phyloP scores from a whole-genome alignment of 2,329 filamentous ascomycete species.

The Neonectria coccinea region DNA sequence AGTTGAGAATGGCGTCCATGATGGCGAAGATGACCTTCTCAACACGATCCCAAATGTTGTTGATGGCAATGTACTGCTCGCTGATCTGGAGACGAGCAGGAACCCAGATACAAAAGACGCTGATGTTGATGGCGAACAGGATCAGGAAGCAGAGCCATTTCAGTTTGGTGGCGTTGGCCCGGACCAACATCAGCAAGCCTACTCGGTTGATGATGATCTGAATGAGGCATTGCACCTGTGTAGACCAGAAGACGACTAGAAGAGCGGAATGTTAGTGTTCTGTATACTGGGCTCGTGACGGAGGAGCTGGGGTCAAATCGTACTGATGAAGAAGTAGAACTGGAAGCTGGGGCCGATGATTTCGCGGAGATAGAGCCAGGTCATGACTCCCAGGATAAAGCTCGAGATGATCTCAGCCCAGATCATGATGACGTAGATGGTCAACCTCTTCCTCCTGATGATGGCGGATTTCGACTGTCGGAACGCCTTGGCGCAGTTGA shows the following conservation, averaged over 20 bases:
- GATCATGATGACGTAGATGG: constrained; percentile 36
- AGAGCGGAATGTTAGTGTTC: constrained; percentile 4
- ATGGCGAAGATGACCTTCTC: constrained; percentile 62
- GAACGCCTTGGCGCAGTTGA: constrained; percentile 41
- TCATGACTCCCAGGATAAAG: constrained; percentile 39
- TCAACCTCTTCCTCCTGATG: constrained; percentile 39
- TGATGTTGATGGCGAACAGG: constrained; percentile 60
- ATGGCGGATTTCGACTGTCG: constrained; percentile 35
- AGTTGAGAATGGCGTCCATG: constrained; percentile 60
- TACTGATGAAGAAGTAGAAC: constrained; percentile 46
- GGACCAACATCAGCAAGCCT: constrained; percentile 57
- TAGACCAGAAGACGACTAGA: constrained; percentile 47
- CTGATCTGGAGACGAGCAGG: constrained; percentile 58
- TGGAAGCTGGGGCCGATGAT: constrained; percentile 48
- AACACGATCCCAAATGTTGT: constrained; percentile 63
- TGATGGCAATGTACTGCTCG: constrained; percentile 54
- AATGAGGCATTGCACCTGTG: constrained; percentile 58
- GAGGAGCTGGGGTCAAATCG: constrained; percentile 32
- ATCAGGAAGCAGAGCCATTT: constrained; percentile 59
- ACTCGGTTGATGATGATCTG: constrained; percentile 66
- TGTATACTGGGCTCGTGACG: fast-evolving
- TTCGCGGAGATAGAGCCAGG: constrained; percentile 42
- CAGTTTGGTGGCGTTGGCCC: constrained; percentile 49
- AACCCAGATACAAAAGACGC: constrained; percentile 64
- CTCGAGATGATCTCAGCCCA: constrained; percentile 45